Evolutionary conservation across 768 basidiomycete genomes (phyloP).

Genomic region (Hortiboletus flavorubellus): DNA sequence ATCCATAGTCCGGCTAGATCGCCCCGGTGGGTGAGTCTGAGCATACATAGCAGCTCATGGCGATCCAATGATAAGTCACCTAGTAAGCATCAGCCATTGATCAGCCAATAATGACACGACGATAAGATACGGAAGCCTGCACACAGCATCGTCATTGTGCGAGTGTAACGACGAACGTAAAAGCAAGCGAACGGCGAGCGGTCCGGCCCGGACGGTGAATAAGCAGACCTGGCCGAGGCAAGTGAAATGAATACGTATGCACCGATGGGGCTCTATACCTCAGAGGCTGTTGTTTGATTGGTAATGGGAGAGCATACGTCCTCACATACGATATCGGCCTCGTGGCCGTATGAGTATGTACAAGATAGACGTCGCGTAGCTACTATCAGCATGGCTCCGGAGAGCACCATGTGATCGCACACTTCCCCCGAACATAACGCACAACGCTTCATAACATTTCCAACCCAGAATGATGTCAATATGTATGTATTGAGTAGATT

Average conservation of each 20-base stretch:
- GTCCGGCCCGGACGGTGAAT: too few relatives aligned
- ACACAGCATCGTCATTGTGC: not conserved
- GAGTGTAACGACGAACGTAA: not conserved
- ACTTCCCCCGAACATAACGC: not conserved
- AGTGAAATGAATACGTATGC: too few relatives aligned
- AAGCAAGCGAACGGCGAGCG: not conserved
- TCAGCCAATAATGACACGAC: conserved; percentile 7
- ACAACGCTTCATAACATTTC: conserved; percentile 10
- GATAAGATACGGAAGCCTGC: not conserved
- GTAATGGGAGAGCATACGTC: not conserved
- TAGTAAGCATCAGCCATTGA: not conserved
- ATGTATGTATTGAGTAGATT: conserved; percentile 27
- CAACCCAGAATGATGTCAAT: conserved; percentile 18
- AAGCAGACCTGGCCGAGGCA: too few relatives aligned
- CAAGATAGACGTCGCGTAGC: too few relatives aligned
- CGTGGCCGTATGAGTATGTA: not conserved
- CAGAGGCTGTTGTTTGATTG: too few relatives aligned
- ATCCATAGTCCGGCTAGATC: conserved; percentile 44
- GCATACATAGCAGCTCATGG: not conserved
- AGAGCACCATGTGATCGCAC: too few relatives aligned
- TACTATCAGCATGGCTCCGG: too few relatives aligned
- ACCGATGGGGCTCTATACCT: not conserved
- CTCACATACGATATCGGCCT: not conserved
- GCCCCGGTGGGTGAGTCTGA: not conserved
- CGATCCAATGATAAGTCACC: not conserved